Percentiles rank a stretch among this genome's conserved stretches.
Conservation (phyloP, 495 filamentous ascomycete species). For the Penicillium waksmanii region DNA sequence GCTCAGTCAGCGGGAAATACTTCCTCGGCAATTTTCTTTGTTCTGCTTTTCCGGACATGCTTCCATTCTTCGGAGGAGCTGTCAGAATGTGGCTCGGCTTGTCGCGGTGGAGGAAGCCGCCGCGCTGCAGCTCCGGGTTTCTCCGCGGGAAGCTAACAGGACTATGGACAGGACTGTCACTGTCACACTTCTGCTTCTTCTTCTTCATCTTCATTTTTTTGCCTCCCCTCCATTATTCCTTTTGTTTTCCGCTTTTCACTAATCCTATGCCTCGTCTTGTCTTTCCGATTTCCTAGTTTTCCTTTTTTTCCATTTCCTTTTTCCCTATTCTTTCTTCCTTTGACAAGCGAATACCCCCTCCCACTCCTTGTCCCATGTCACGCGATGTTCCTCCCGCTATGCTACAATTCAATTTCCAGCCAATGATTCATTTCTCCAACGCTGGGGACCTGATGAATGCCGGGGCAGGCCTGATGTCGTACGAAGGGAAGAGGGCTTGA, state of each 20-base stretch:
- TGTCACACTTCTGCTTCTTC: not conserved
- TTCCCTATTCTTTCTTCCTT: slow-evolving; percentile 3
- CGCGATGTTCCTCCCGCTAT: not conserved
- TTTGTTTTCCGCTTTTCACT: too few species aligned
- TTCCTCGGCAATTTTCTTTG: not conserved
- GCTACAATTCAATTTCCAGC: not conserved
- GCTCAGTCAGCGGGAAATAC: slow-evolving; percentile 2
- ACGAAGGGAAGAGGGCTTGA: not conserved
- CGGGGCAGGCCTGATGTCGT: not conserved
- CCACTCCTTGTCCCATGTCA: slow-evolving; percentile 20
- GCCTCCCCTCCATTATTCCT: not conserved
- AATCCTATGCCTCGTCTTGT: not conserved
- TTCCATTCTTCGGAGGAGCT: not conserved
- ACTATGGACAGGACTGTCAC: not conserved
- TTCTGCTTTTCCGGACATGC: not conserved
- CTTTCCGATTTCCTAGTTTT: not conserved
- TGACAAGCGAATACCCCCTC: slow-evolving; percentile 31
- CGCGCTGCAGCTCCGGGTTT: slow-evolving; percentile 3
- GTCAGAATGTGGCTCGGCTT: slow-evolving; percentile 1
- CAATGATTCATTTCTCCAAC: not conserved
- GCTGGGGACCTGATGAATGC: not conserved
- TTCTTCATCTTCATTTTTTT: not conserved
- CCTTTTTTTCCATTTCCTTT: slow-evolving; percentile 1
- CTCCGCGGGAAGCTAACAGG: slow-evolving; percentile 19
- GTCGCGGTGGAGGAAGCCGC: not conserved